Evolutionary conservation across 371 early-diverging fungal species (phyloP), one percentile per base, ranked within the genome.

Genomic region (Basidiobolus meristosporus): DNA sequence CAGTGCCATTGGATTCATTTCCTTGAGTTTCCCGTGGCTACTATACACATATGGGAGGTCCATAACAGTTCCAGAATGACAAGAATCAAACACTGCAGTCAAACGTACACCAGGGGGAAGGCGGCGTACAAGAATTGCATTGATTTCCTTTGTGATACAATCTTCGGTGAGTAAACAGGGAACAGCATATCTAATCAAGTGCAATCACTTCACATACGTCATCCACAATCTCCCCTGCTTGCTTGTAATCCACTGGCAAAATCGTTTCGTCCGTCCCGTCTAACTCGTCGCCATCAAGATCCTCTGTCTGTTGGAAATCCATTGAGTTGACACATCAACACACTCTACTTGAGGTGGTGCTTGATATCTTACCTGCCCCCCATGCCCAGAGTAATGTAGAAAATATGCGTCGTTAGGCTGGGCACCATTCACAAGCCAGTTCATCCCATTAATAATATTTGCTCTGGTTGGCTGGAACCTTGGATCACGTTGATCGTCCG

Each of bases 371-470:
- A 50, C 62, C 38, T 72, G 71, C 6, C 70, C 73, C 23, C 93
- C 93, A 57, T 93, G 93, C 5, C 93, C 95, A 45, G 78, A 79
- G 55, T 64, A 96, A 52, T 89, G 90, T 58, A 90, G 72, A 46
- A 87, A 77, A 57, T 78, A 69, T 48, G 80, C 76, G 52, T 93
- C 93, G 49, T 87, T 77, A 12, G 77, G 67, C 30, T 54, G 60
- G 11, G 85, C 84, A 41, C 70, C 88, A 14, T 54, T 48, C 3
- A 89, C 85, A 34, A 97, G 65, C 93, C 93, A 93, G 42, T 69
- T 57, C 81, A 93, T 86, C 1, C 71, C 91, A 36, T 60, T 55
- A 19, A 89, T 42, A 26, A 96, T 90, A 49, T 92, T 96, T 9
- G 50, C 62, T 20, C 66, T 59, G 0, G 85, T 90, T 1, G 97